Base-by-base conservation (phyloP, 768 basidiomycete genomes). In the Mycena pura region DNA sequence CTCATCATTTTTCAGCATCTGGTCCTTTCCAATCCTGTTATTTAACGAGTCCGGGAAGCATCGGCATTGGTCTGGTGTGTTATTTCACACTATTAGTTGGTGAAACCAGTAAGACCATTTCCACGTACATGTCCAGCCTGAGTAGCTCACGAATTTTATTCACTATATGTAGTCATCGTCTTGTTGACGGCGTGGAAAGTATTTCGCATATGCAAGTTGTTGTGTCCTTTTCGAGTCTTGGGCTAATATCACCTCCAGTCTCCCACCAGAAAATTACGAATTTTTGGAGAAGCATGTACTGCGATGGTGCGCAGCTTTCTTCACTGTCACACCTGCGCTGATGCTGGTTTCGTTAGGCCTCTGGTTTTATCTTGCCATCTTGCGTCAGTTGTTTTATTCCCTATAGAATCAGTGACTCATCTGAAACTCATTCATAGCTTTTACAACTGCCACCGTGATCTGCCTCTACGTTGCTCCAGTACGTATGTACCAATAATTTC, bases 331-430 rank as follows among this genome's bases (percentile, higher is more conserved):
- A 2, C n/a, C 7, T 17, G 27, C 15, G 5, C 25, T 28, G 15
- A 24, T 28, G 11, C 22, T n/a, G n/a, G n/a, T 36, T 47, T 45
- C 8, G 7, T 29, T 15, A 60, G 58, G 58, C 15, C 39, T 62
- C 36, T 62, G 60, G 61, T 62, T 57, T 32, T 62, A 57, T 43
- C 54, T 53, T 25, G 61, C 54, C 19, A 62, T 62, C 48, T 34
- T 50, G 34, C 55, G 61, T 62, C 3, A 45, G 55, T 50, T 1
- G 6, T 44, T 48, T 21, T 15, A 14, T 54, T 24, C 31, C 28
- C 8, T 9, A 19, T 11, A 19, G 15, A 11, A 15, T 22, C 14
- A 3, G 6, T 31, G 9, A 13, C 9, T 57, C 17, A 45, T 27
- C 25, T 14, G 19, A 48, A 32, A 14, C 15, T 8, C 11, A 6